Percentiles rank a stretch among this genome's conserved stretches.
Evolutionary conservation across 371 early-diverging fungal genomes (phyloP).

Genomic region (Syncephalastrum monosporum): DNA sequence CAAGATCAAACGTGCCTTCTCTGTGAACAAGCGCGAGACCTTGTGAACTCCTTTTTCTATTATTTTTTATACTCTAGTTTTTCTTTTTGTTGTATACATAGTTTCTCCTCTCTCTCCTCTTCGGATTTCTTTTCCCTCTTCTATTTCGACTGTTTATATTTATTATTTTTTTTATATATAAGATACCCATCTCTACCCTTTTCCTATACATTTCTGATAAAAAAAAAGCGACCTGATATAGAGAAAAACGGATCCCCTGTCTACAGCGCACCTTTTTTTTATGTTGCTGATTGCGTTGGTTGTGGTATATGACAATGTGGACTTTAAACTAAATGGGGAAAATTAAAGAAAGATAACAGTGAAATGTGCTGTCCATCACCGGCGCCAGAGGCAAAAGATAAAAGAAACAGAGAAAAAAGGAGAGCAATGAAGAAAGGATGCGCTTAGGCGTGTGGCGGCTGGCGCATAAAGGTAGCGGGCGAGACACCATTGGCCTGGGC

Average conservation of each 20-base stretch:
- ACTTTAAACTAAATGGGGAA: no score
- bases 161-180: constrained; percentile 3
- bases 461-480: no score
- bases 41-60: not conserved
- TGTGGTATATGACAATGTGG: no score
- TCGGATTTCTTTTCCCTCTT: not conserved
- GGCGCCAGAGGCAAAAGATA: no score
- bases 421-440: no score
- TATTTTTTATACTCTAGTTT: not conserved
- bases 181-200: not conserved
- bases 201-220: not conserved
- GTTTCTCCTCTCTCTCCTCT: not conserved
- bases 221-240: not conserved
- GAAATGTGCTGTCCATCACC: no score
- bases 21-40: constrained; percentile 8
- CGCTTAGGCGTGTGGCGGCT: no score
- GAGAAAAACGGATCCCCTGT: not conserved
- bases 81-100: not conserved
- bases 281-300: not conserved
- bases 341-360: no score
- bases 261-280: not conserved
- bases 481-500: constrained; percentile 23
- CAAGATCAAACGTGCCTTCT: constrained; percentile 15
- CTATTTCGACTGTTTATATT: constrained; percentile 1
- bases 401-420: no score